phyloP scores from a whole-genome alignment of 164 flowering plant species.

The Cinnamomum chago region DNA sequence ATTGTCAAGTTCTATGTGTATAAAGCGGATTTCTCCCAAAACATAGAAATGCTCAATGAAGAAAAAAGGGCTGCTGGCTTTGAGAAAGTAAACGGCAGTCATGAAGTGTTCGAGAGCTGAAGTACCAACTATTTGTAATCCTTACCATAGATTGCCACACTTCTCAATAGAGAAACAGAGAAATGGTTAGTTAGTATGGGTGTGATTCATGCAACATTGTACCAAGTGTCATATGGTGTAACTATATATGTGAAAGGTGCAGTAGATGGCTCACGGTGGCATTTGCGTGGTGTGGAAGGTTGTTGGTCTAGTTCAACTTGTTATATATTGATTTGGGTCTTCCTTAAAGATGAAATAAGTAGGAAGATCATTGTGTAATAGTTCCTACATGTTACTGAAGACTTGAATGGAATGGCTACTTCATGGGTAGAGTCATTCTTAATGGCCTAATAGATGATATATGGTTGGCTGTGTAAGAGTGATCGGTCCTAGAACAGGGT shows the following conservation, averaged over 20 bases:
- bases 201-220: not conserved
- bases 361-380: not conserved
- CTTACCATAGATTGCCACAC: not conserved
- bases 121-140: not conserved
- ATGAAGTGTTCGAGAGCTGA: not conserved
- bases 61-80: not conserved
- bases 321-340: not conserved
- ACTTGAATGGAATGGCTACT: not conserved
- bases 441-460: not conserved
- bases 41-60: not conserved
- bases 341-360: not conserved
- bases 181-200: too few species aligned
- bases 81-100: not conserved
- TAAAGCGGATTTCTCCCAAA: constrained; percentile 40
- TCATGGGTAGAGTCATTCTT: not conserved
- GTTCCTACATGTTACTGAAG: not conserved
- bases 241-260: not conserved
- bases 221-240: not conserved
- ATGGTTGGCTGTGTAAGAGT: not conserved
- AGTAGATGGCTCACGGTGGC: not conserved
- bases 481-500: too few species aligned
- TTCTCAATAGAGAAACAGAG: not conserved
- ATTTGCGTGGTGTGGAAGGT: not conserved
- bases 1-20: constrained; percentile 44
- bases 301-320: not conserved